Percentiles rank a stretch among this genome's conserved stretches.
phyloP scores from a whole-genome alignment of 441 rosid species.

The Capsella rubella region DNA sequence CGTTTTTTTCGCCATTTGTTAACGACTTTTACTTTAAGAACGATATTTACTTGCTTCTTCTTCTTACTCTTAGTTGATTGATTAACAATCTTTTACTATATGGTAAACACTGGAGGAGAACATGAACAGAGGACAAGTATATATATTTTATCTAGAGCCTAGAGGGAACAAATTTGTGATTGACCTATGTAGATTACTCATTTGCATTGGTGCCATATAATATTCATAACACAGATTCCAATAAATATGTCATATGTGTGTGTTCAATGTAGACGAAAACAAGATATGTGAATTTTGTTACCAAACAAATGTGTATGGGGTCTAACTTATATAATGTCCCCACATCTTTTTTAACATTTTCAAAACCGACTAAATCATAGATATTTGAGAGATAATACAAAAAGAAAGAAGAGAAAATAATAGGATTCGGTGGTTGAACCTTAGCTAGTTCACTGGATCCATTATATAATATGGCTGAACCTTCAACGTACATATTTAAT shows the following conservation, averaged over 20 bases:
- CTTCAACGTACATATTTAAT: constrained; percentile 36
- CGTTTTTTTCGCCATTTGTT: no score
- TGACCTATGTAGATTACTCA: background rate
- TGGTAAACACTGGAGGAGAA: background rate
- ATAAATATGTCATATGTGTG: background rate
- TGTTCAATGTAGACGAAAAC: background rate
- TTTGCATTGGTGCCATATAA: background rate
- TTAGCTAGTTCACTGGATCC: constrained; percentile 29
- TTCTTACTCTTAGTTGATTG: no score
- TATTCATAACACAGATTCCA: background rate
- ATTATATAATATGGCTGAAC: constrained; percentile 27
- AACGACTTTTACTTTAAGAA: no score
- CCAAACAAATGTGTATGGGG: constrained; percentile 26
- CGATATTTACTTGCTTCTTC: background rate
- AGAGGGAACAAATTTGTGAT: background rate
- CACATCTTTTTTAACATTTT: constrained; percentile 24
- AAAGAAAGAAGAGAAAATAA: background rate
- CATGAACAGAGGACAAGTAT: background rate
- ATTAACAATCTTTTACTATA: background rate
- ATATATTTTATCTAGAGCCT: background rate
- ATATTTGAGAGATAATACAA: constrained; percentile 4
- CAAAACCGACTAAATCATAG: constrained; percentile 37
- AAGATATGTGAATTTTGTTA: background rate
- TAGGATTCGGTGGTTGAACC: constrained; percentile 37
- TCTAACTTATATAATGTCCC: constrained; percentile 21